Base-by-base conservation (phyloP, 805 yeast species). In the Candida taoyuanica region DNA sequence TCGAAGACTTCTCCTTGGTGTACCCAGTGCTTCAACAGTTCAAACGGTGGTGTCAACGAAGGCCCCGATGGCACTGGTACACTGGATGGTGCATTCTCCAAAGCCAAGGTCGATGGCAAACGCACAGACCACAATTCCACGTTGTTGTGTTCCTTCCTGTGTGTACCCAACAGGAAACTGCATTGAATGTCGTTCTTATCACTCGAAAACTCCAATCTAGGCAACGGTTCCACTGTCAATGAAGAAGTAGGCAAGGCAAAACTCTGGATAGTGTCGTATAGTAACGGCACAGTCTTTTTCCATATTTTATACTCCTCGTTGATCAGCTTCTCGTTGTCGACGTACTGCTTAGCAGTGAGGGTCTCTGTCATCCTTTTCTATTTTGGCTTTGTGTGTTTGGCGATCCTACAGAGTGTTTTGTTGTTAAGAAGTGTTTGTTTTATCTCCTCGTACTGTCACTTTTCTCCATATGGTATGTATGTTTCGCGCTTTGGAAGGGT, bases 271-370 rank as follows among this genome's bases (percentile, higher is more conserved):
- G 77, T 67, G 52, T 78, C 81, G 59, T 86, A 86, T 43, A 86
- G 65, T 47, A 84, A 66, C 3, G 94, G 95, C 12, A 84, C 81
- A 2, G 91, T 74, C 53, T 85, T 85, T 58, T 85, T 86, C 96
- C 96, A 86, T 15, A 69, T 74, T 50, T 76, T 76, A 67, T 73
- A 83, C 62, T 84, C 93, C 59, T 84, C 94, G 51, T 84, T 84
- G 44, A 71, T 68, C 8, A 81, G 60, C 53, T 82, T 83, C 50
- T 79, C 85, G 34, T 68, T 67, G 35, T 68, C 63, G 49, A 76
- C 79, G 51, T 74, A 76, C 42, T 70, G 76, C 31, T 29, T 41
- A 3, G 31, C 14, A 2, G 39, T 18, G 7, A 41, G 31, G 2
- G 39, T 26, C 19, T 41, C 45, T 7, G 42, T 32, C 45, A 41